Base-by-base conservation (phyloP, 75 land plant genomes). In the Picea sitchensis region DNA sequence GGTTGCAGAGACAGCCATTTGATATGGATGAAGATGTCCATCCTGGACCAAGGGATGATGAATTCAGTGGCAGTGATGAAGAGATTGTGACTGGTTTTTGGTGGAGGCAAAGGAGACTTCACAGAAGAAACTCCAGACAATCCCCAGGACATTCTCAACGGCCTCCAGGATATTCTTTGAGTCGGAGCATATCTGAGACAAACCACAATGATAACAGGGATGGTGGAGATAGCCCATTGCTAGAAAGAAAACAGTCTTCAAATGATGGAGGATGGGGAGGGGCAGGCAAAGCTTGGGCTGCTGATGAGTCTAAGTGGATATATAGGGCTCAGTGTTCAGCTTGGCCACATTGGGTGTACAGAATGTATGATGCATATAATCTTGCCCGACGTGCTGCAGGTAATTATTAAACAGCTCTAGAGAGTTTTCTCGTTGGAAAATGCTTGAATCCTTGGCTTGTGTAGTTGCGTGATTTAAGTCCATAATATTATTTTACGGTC, bases 271-370 rank as follows among this genome's bases (percentile, higher is more conserved):
- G 69, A 13, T 82, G 84, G 88, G 88, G 83, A 32, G 84, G 76
- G 31, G 86, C 79, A 60, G 81, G 78, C 36, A 86, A 88, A 80
- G 89, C 90, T 26, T 84, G 81, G 87, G 85, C 76, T 32, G 78
- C 75, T 58, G 85, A 76, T 64, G 80, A 86, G 7, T 36, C 80
- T 5, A 87, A 85, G 44, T 90, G 86, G 84, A 61, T 59, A 8
- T 80, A 58, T 21, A 83, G 85, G 47, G 89, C 88, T 65, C 82
- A 90, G 61, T 78, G 84, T 69, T 79, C 98, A 60, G 88, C 91
- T 79, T 98, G 87, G 93, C 99, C 99, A 58, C 78, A 81, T 63
- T 98, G 99, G 99, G 99, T 95, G 2, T 98, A 95, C 64, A 80
- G 87, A 36, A 92, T 91, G 96, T 92, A 87, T 83, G 99, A 98